These are phyloP conservation scores for Trichoderma simmonsii DNA, from an alignment of 2,329 filamentous ascomycete species.

Conservation along the genomic window DNA sequence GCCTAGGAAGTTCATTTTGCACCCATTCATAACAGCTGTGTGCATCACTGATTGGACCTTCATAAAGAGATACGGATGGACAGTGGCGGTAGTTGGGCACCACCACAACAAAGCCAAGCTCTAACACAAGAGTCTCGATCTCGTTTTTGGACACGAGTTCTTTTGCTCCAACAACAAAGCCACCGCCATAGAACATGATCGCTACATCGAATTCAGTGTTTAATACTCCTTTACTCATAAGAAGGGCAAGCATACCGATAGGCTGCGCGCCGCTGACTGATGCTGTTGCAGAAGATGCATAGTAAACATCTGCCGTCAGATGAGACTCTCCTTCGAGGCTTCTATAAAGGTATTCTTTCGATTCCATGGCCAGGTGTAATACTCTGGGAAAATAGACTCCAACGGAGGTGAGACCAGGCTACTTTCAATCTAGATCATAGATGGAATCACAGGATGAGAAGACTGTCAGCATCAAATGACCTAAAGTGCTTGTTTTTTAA, in stretches of 20 bases:
- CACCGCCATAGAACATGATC: neutral
- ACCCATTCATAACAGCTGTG: neutral
- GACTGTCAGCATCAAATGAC: neutral
- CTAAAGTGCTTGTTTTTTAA: neutral
- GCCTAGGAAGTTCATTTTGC: neutral
- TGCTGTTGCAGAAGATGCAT: neutral
- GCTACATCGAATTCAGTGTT: neutral
- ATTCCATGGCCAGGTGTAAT: neutral
- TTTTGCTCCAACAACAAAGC: neutral
- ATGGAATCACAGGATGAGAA: neutral
- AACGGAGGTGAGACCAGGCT: neutral
- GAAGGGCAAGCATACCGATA: neutral
- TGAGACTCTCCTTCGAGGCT: neutral
- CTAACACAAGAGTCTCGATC: neutral
- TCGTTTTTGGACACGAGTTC: neutral
- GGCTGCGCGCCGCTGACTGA: neutral
- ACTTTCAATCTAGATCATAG: neutral
- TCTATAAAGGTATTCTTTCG: neutral
- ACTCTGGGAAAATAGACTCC: neutral
- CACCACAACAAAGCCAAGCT: neutral
- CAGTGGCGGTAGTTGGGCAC: neutral
- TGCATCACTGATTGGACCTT: neutral
- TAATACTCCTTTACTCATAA: neutral
- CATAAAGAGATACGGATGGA: neutral
- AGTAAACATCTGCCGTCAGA: neutral